phyloP scores from a whole-genome alignment of 345 rosid genomes.

The Salix koriyanagi region DNA sequence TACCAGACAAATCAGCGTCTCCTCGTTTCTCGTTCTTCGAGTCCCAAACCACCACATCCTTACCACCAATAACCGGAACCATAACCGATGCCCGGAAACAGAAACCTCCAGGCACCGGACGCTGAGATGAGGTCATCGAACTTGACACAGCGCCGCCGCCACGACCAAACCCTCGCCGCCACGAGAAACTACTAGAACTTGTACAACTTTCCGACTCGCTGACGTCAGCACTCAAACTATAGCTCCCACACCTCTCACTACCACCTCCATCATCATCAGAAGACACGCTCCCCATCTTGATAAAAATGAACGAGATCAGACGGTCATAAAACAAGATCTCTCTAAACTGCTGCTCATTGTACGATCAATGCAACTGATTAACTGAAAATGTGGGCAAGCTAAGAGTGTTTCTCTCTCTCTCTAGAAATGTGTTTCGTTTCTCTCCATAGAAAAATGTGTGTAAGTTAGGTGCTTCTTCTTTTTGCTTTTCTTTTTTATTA shows the following conservation, averaged over 20 bases:
- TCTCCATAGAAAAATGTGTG: not conserved
- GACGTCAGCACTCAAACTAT: slow-evolving; percentile 91
- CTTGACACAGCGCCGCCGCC: slow-evolving; percentile 59
- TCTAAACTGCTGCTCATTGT: not conserved
- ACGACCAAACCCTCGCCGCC: slow-evolving; percentile 32
- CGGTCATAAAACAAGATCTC: slow-evolving; percentile 1
- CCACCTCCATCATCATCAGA: slow-evolving; percentile 59
- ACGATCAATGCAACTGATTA: not conserved
- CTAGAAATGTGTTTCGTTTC: too few relatives aligned
- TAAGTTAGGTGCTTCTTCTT: not conserved
- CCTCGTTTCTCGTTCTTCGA: slow-evolving; percentile 53
- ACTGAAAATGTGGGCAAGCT: not conserved
- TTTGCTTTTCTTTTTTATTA: not conserved
- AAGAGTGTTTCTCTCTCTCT: not conserved
- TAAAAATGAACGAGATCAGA: not conserved
- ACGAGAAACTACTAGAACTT: slow-evolving; percentile 68
- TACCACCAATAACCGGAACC: slow-evolving; percentile 64
- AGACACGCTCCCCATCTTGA: slow-evolving; percentile 54
- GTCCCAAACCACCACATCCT: slow-evolving; percentile 57
- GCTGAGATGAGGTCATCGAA: slow-evolving; percentile 67
- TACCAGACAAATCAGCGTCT: slow-evolving; percentile 71
- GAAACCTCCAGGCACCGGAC: slow-evolving; percentile 32
- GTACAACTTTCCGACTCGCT: slow-evolving; percentile 86
- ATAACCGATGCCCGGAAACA: slow-evolving; percentile 47
- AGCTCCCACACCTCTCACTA: slow-evolving; percentile 84